Evolutionary conservation across 139 green algal species (phyloP), one percentile per base, ranked within the genome.

Genomic region (Raphidocelis subcapitata): DNA sequence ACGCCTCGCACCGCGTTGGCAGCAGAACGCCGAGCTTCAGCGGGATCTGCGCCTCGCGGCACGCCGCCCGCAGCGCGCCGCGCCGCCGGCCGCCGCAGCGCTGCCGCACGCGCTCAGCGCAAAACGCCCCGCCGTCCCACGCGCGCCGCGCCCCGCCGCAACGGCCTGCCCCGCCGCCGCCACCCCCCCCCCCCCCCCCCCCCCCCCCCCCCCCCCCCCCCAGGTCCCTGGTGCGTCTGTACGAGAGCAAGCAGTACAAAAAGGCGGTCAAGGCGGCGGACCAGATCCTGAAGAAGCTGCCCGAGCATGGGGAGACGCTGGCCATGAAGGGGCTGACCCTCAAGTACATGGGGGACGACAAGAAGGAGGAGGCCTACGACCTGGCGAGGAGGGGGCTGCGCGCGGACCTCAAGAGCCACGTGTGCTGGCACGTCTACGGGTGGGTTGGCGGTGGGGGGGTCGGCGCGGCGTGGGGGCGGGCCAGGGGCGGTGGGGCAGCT

Each of bases 391-490:
- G 75, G n/a, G 96, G 92, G 0, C 80, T 99, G 0, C 94, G 93
- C 67, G 56, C 82, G 32, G 88, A 99, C 74, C 76, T 99, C 37
- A 88, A 89, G 33, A 93, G 80, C 62, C 92, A 99, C 79, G 93
- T 99, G 1, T 98, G 93, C 81, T 99, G 96, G 96, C 96, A 99
- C 79, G 96, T 99, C 1, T 99, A 97, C 74, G 96, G 96, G 89
- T 96, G 69, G 69, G 90, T 8, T 8, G 41, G 41, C 8, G 41
- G 41, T 8, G 41, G 41, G 41, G 12, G 41, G 8, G 41, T 49
- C 41, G 12, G 41, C 41, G 41, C 12, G 41, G 8, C 8, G 41
- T 8, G 41, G 41, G 12, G 41, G 41, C 8, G 41, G 8, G 41
- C 41, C 8, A 49, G 41, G 12, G 12, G 41, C 8, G 41, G 41